Conservation (phyloP, 164 flowering plant species). For the Cinnamomum micranthum region DNA sequence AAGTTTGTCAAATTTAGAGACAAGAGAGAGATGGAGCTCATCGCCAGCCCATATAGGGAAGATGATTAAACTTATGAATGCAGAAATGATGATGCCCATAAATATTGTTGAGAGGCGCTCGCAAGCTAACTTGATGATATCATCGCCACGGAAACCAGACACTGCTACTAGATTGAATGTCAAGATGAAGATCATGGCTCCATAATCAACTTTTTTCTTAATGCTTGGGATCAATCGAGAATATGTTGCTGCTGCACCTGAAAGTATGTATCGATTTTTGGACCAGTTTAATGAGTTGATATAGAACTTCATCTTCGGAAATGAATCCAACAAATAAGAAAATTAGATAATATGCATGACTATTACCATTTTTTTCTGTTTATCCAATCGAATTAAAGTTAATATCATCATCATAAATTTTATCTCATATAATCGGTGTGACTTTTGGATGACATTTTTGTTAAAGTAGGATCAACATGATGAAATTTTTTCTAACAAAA, state of each 20-base stretch:
- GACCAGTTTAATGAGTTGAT: not conserved
- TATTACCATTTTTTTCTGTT: not conserved
- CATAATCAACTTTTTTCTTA: conserved; percentile 67
- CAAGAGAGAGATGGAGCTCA: conserved; percentile 55
- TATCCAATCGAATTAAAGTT: not conserved
- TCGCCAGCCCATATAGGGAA: conserved; percentile 78
- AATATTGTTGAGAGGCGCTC: conserved; percentile 59
- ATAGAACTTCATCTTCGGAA: not conserved
- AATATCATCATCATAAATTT: not conserved
- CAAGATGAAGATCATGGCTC: conserved; percentile 69
- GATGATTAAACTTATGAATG: conserved; percentile 48
- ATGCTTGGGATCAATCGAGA: conserved; percentile 46
- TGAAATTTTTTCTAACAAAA: no score
- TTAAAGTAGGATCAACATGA: no score
- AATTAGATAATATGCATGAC: not conserved
- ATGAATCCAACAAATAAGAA: not conserved
- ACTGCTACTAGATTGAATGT: conserved; percentile 74
- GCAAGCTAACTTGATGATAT: conserved; percentile 43
- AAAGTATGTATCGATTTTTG: not conserved
- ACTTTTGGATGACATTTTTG: no score
- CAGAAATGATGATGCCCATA: conserved; percentile 60
- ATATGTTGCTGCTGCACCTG: conserved; percentile 65
- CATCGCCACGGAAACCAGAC: conserved; percentile 52
- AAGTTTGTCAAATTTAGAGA: conserved; percentile 47
- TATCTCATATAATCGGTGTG: not conserved